Conservation (phyloP, 176 grass and related monocot species). For the Canna indica region DNA sequence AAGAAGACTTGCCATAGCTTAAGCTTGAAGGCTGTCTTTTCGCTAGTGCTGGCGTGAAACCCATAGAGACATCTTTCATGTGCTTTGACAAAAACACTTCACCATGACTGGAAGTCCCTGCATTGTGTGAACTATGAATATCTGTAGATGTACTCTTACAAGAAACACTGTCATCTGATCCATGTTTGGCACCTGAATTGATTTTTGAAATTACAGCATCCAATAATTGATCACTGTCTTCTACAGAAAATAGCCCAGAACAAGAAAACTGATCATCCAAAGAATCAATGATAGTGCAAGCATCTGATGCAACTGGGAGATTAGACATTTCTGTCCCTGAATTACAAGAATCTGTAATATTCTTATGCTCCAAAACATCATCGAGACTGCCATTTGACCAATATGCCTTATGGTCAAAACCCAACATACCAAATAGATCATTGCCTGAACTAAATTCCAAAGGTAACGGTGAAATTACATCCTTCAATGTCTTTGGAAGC, state of each 20-base stretch:
- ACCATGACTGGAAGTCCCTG: constrained; percentile 8
- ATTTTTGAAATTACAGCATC: constrained; percentile 67
- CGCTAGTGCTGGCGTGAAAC: constrained; percentile 19
- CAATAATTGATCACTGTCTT: constrained; percentile 55
- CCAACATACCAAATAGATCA: constrained; percentile 61
- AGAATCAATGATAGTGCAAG: constrained; percentile 30
- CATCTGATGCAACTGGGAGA: constrained; percentile 27
- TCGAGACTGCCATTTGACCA: constrained; percentile 23
- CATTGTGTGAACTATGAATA: constrained; percentile 29
- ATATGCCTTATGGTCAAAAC: constrained; percentile 27
- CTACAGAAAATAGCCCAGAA: constrained; percentile 41
- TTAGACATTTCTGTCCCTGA: constrained; percentile 30
- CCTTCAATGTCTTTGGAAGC: constrained; percentile 1
- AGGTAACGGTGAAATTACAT: constrained; percentile 26
- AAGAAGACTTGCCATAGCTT: constrained; percentile 38
- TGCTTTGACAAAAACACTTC: constrained; percentile 17
- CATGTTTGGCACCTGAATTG: constrained; percentile 43
- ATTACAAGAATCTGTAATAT: constrained; percentile 29
- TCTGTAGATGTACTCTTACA: constrained; percentile 53
- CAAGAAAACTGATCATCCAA: constrained; percentile 32
- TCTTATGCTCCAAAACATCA: constrained; percentile 29
- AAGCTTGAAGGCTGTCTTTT: constrained; percentile 38
- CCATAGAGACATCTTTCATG: constrained; percentile 29
- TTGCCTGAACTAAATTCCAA: constrained; percentile 31
- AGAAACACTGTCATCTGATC: constrained; percentile 44